Evolutionary conservation across 1,284 basidiomycete species (phyloP), one percentile per base, ranked within the genome.

Genomic region (Cryptococcus wingfieldii): DNA sequence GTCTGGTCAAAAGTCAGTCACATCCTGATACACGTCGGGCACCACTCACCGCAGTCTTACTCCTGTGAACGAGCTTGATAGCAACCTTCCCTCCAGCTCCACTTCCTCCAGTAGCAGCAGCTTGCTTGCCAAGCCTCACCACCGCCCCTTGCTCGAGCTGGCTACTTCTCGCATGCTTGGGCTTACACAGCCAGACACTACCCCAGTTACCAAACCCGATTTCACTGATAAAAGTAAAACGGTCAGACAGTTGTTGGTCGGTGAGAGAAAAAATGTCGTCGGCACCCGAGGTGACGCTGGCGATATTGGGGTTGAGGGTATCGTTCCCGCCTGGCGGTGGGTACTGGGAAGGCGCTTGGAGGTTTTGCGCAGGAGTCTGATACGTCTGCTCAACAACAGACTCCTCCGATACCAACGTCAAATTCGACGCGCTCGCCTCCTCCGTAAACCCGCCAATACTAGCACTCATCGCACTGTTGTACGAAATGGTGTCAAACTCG

Each of bases 11-110:
- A n/a, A 10, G 50, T 42, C 28, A 51, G 48, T 34, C 31, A 23
- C 54, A 43, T 47, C 12, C 44, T 31, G 16, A 13, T 5, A 39
- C 16, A 28, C 13, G 23, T 16, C 4, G 28, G 27, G 5, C 31
- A 47, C n/a, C 7, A 63, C 69, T 65, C 53, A 72, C 72, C 3
- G 86, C 79, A 18, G 83, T 84, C 75, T 87, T 87, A 59, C 84
- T 84, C 50, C 88, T 70, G 70, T 92, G 88, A 0, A 96, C 92
- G 42, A 96, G 82, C 79, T 96, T 96, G 65, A 92, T 85, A 1
- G 92, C 91, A 27, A 94, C 83, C 66, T 85, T 84, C 14, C 75
- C 69, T 74, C 55, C 59, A 4, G 61, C 65, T 9, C 62, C 66
- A 31, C 51, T 25, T 14, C 70, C 70, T 12, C 68, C 66, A 27